Percentiles rank a stretch among this genome's conserved stretches.
Evolutionary conservation across 2,329 filamentous ascomycete species (phyloP).

Genomic region (Penicillium sp.): DNA sequence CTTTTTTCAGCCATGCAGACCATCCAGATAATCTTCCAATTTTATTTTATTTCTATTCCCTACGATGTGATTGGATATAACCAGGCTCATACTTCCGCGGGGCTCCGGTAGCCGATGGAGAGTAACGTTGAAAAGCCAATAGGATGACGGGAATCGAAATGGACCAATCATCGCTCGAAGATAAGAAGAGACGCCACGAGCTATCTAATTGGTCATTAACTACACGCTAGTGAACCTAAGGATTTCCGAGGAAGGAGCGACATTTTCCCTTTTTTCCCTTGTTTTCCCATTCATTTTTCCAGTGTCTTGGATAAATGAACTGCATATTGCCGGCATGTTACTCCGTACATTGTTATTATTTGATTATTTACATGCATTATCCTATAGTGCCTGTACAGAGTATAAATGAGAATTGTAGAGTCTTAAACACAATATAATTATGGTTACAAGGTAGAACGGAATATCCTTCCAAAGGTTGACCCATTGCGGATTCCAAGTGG

Average conservation of each 20-base stretch:
- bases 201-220: slow-evolving; percentile 13
- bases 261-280: neutral
- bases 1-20: neutral
- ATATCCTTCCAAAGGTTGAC: neutral
- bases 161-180: slow-evolving; percentile 12
- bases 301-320: neutral
- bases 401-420: neutral
- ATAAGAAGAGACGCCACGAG: slow-evolving; percentile 23
- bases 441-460: neutral
- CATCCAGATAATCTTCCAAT: neutral
- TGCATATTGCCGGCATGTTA: neutral
- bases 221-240: slow-evolving; percentile 13
- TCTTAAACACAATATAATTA: neutral
- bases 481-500: neutral
- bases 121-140: neutral
- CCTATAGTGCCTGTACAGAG: neutral
- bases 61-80: neutral
- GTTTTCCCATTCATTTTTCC: too few relatives aligned
- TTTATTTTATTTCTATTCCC: neutral
- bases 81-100: neutral
- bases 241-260: neutral
- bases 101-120: neutral
- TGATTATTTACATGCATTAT: neutral
- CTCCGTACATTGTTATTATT: neutral
- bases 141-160: neutral